Evolutionary conservation across 352 stramenopile species (phyloP).

Genomic region (Globisporangium spinosum): DNA sequence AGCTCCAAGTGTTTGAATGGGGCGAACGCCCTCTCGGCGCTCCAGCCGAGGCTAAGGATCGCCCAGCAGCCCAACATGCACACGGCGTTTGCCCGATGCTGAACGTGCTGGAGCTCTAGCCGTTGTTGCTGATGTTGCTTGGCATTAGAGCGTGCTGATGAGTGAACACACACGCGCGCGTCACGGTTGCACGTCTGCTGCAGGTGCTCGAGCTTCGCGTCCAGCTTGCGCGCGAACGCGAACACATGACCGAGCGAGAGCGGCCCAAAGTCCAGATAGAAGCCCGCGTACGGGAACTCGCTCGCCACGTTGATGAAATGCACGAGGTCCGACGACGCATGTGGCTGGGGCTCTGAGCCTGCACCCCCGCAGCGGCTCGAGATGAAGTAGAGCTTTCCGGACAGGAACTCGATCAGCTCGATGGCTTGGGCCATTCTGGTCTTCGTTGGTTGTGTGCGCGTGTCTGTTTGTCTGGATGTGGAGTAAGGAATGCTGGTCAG

Average conservation of each 20-base stretch:
- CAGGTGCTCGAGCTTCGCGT: constrained; percentile 47
- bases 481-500: too few species aligned
- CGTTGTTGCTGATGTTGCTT: not conserved
- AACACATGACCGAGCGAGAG: constrained; percentile 91
- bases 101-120: constrained; percentile 16
- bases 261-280: constrained; percentile 95
- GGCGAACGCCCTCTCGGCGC: constrained; percentile 60
- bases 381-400: constrained; percentile 32
- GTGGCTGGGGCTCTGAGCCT: not conserved
- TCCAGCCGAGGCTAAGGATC: constrained; percentile 33
- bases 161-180: constrained; percentile 68
- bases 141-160: not conserved
- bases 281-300: constrained; percentile 91
- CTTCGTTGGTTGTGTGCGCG: not conserved
- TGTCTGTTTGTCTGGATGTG: not conserved
- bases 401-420: constrained; percentile 33
- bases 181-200: constrained; percentile 15
- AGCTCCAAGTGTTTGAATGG: constrained; percentile 35
- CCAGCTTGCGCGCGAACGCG: constrained; percentile 78
- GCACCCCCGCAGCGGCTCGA: constrained; percentile 16
- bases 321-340: constrained; percentile 4
- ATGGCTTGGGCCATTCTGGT: constrained; percentile 15
- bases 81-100: constrained; percentile 86
- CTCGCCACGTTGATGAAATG: constrained; percentile 27
- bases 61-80: constrained; percentile 89